These are phyloP conservation scores for Cercospora canescens DNA, from an alignment of 2,329 filamentous ascomycete genomes.

Conservation along the genomic window DNA sequence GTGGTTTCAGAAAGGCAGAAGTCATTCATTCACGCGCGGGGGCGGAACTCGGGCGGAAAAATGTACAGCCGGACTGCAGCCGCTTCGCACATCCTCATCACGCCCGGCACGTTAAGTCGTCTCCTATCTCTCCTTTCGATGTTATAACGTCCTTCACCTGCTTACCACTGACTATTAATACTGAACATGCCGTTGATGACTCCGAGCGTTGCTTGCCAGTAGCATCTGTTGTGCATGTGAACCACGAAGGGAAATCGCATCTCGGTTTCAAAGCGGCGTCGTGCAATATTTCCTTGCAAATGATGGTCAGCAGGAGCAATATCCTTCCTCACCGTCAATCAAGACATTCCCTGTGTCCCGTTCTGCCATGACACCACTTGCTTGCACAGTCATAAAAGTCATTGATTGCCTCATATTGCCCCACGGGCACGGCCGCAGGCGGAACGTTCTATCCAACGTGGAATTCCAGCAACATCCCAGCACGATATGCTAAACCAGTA, in stretches of 20 bases:
- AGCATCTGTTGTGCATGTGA: not conserved
- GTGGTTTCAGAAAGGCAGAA: not conserved
- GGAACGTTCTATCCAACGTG: not conserved
- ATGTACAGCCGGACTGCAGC: not conserved
- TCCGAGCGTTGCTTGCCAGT: not conserved
- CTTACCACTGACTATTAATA: not conserved
- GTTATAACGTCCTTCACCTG: not conserved
- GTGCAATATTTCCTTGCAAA: not conserved
- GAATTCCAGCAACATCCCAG: conserved; percentile 7
- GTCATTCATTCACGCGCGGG: not conserved
- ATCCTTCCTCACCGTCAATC: not conserved
- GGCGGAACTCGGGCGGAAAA: not conserved
- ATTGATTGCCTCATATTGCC: not conserved
- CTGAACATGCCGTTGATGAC: not conserved
- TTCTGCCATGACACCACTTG: not conserved
- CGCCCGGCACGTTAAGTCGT: not conserved
- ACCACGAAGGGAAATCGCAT: not conserved
- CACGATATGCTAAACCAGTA: conserved; percentile 3
- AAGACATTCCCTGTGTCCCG: not conserved
- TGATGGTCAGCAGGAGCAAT: not conserved
- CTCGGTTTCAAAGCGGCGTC: not conserved
- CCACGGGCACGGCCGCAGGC: not conserved
- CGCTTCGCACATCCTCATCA: not conserved
- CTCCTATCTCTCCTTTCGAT: not conserved
- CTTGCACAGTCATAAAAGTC: not conserved